Percentiles rank a stretch among this genome's conserved stretches.
phyloP scores from a whole-genome alignment of 441 rosid species.

The Pelargonium australe region DNA sequence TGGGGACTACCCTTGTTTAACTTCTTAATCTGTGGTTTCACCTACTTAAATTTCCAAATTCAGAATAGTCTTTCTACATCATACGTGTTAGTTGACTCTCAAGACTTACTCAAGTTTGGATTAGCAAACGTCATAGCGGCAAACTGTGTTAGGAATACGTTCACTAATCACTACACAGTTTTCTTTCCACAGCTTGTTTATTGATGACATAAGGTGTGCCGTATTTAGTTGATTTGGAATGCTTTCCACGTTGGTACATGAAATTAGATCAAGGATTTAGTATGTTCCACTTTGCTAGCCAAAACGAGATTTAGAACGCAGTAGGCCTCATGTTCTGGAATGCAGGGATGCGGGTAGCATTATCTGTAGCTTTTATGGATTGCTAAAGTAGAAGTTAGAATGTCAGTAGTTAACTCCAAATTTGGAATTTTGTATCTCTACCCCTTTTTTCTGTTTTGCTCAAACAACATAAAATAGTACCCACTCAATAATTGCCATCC shows the following conservation, averaged over 20 bases:
- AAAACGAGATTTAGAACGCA: not conserved
- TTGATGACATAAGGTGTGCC: not conserved
- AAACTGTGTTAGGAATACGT: not conserved
- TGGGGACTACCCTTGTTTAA: too few relatives aligned
- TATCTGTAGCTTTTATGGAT: not conserved
- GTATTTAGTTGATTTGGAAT: not conserved
- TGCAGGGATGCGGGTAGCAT: not conserved
- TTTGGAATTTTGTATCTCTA: not conserved
- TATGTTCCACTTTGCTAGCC: not conserved
- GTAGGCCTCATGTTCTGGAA: not conserved
- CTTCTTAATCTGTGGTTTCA: too few relatives aligned
- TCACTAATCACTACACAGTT: not conserved
- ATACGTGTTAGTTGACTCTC: too few relatives aligned
- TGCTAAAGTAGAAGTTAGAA: not conserved
- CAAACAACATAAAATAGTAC: not conserved
- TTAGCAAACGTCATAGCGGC: not conserved
- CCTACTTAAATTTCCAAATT: too few relatives aligned
- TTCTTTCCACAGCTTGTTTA: not conserved
- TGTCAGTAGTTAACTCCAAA: not conserved
- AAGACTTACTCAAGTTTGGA: not conserved
- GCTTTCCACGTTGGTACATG: not conserved
- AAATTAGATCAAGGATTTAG: not conserved
- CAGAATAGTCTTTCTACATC: too few relatives aligned
- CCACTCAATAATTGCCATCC: not conserved
- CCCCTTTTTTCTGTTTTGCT: not conserved